These are phyloP conservation scores for Termitomyces sp. DNA, from an alignment of 768 basidiomycete genomes.

Conservation along the genomic window DNA sequence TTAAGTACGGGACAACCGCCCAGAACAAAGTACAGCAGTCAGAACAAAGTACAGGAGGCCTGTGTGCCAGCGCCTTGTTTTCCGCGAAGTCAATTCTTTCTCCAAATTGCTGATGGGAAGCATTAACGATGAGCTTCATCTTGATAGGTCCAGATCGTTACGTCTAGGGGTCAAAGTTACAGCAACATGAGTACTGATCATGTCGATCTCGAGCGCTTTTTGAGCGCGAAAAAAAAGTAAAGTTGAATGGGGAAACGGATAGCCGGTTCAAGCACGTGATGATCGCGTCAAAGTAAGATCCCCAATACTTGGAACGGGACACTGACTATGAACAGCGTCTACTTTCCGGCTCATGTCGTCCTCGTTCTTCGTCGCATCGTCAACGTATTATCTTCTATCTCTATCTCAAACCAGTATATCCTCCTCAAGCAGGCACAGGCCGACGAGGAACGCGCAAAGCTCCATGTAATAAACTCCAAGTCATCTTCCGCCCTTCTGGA, in stretches of 20 bases:
- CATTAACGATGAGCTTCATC: not conserved
- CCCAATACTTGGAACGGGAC: conserved; percentile 7
- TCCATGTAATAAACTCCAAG: conserved; percentile 1
- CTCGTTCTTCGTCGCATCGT: conserved; percentile 61
- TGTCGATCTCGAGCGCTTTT: too few species aligned
- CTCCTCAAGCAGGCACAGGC: conserved; percentile 23
- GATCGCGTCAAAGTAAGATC: conserved; percentile 5
- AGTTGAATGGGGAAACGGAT: not conserved
- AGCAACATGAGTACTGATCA: too few species aligned
- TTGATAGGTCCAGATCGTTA: not conserved
- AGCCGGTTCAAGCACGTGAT: conserved; percentile 6
- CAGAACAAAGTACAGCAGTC: conserved; percentile 2
- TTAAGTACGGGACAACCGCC: not conserved
- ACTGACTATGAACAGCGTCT: conserved; percentile 37
- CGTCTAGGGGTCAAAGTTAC: not conserved
- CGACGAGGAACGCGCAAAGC: conserved; percentile 14
- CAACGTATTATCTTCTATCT: conserved; percentile 66
- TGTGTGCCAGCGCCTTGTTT: not conserved
- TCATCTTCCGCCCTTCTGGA: conserved; percentile 11
- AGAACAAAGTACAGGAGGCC: conserved; percentile 4
- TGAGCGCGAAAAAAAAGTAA: too few species aligned
- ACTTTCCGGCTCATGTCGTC: conserved; percentile 58
- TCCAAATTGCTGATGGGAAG: not conserved
- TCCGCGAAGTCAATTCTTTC: not conserved
- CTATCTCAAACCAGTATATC: conserved; percentile 65